phyloP scores from a whole-genome alignment of 2,329 filamentous ascomycete genomes.

The Trichophaea hybrida region DNA sequence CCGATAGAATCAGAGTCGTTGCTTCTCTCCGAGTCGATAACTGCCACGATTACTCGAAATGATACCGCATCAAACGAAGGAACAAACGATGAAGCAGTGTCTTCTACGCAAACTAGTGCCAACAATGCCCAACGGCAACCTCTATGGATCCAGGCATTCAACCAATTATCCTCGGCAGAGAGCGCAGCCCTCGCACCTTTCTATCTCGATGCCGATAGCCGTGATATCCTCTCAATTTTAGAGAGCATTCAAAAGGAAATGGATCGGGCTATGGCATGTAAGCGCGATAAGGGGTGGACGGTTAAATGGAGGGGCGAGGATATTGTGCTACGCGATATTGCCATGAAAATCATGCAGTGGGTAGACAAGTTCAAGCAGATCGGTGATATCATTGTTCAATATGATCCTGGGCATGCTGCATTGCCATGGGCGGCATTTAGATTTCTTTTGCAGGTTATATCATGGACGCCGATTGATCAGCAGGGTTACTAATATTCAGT shows the following conservation, averaged over 20 bases:
- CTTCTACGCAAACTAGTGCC: background rate
- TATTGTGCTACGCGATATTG: background rate
- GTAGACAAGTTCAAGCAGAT: constrained; percentile 28
- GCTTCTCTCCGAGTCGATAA: background rate
- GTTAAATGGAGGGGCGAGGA: background rate
- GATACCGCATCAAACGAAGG: background rate
- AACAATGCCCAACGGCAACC: background rate
- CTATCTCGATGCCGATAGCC: background rate
- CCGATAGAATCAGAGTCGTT: background rate
- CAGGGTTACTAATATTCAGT: background rate
- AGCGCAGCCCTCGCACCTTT: background rate
- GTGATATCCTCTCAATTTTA: background rate
- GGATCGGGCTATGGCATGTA: background rate
- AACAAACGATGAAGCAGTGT: background rate
- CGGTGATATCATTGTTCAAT: constrained; percentile 26
- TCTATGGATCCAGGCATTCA: background rate
- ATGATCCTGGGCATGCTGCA: constrained; percentile 27
- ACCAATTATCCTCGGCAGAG: background rate
- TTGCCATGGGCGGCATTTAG: constrained; percentile 29
- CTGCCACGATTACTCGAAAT: background rate
- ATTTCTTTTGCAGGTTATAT: constrained; percentile 26
- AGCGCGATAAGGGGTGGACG: background rate
- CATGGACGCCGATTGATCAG: background rate
- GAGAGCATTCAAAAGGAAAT: background rate
- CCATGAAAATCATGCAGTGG: constrained; percentile 16